Base-by-base conservation (phyloP, 805 yeast genomes). In the Saturnispora dispora region DNA sequence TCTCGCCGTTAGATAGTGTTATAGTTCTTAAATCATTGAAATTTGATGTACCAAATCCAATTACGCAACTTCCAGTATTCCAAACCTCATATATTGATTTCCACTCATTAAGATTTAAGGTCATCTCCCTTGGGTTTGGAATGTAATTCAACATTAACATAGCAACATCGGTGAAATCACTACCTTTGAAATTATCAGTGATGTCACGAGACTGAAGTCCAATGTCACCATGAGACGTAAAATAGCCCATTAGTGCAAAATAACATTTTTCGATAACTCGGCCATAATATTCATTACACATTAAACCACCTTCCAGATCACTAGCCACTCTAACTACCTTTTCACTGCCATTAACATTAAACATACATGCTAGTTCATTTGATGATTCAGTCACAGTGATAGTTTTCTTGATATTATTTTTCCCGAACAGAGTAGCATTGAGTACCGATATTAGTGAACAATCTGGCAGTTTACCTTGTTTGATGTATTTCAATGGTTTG, bases 31-130 rank as follows among this genome's bases (percentile, higher is more conserved):
- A 6, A 15, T 42, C 43, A 9, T 23, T 10, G 17, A 36, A 48
- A 33, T 47, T 47, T 9, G 46, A 35, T 10, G 51, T 48, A 22
- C 51, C 51, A 33, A 48, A 48, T 23, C 47, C 47, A 18, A 48
- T 32, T 4, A 48, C 10, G 33, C 37, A 32, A 13, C 35, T 22
- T 11, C 51, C 50, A 4, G 25, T 4, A 5, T n/a, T 7, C 50
- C 50, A 47, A 27, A 17, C 17, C 9, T 47, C 17, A 20, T 47
- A 41, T 23, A 47, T 32, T 5, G n/a, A 33, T 30, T 41, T 36
- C 51, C 51, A 48, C 18, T 48, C 36, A 2, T 44, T 15, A 4
- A 22, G 8, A 32, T 36, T 28, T 17, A 48, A 33, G 2, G 33
- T 35, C 46, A 48, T 42, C 8, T 40, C 28, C 10, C 43, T 25